phyloP scores from a whole-genome alignment of 2,329 filamentous ascomycete genomes.

The Pyrenophora seminiperda region DNA sequence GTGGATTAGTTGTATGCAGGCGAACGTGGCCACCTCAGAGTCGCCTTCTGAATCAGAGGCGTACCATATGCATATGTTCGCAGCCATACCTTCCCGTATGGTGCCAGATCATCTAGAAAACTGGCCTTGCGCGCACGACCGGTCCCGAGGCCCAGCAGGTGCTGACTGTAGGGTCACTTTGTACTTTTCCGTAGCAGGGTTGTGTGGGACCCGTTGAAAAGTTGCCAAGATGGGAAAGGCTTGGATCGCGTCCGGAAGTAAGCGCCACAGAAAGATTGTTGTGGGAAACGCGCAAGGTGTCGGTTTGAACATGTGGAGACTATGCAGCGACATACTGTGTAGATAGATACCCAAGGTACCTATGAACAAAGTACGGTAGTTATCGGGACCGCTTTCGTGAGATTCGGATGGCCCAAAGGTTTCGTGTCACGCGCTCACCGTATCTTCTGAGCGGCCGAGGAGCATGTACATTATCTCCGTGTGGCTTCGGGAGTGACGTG shows the following conservation, averaged over 20 bases:
- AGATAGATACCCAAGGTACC: too few species aligned
- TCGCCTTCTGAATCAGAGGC: slow-evolving; percentile 40
- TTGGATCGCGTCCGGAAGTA: slow-evolving; percentile 16
- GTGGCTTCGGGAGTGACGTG: slow-evolving; percentile 20
- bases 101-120: slow-evolving; percentile 47
- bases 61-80: slow-evolving; percentile 41
- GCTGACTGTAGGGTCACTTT: slow-evolving; percentile 22
- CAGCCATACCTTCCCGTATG: slow-evolving; percentile 38
- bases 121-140: slow-evolving; percentile 38
- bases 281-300: slow-evolving; percentile 4
- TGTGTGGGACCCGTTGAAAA: slow-evolving; percentile 3
- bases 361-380: too few species aligned
- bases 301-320: slow-evolving; percentile 14
- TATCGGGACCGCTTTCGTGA: neutral
- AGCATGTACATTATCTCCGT: slow-evolving; percentile 14
- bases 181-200: slow-evolving; percentile 22
- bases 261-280: slow-evolving; percentile 13
- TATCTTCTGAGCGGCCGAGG: slow-evolving; percentile 20
- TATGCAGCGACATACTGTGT: slow-evolving; percentile 2
- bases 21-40: slow-evolving; percentile 46
- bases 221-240: slow-evolving; percentile 27
- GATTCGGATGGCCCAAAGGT: slow-evolving; percentile 18
- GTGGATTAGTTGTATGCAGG: slow-evolving; percentile 46
- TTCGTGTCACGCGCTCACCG: slow-evolving; percentile 29
- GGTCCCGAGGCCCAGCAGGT: slow-evolving; percentile 37